Conservation (phyloP, 1,139 yeast species). For the Debaryomyces sp. region DNA sequence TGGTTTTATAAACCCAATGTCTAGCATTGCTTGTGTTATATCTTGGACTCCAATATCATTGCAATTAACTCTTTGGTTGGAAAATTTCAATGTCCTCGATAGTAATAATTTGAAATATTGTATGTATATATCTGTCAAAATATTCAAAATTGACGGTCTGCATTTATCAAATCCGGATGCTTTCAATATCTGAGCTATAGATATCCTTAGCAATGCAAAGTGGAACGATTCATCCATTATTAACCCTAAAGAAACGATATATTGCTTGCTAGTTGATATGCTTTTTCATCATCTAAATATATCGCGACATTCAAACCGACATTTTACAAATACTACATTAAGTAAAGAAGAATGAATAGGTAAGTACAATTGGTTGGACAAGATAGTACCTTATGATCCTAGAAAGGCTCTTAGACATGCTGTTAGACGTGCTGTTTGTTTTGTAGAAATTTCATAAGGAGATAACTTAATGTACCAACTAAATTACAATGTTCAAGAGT, state of each 20-base stretch:
- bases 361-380: neutral
- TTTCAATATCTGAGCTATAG: conserved; percentile 67
- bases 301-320: conserved; percentile 3
- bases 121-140: conserved; percentile 63
- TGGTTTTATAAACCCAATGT: conserved; percentile 57
- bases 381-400: too few relatives aligned
- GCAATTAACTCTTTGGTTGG: conserved; percentile 15
- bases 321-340: neutral
- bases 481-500: neutral
- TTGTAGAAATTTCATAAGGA: neutral
- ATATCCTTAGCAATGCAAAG: conserved; percentile 60
- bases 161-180: conserved; percentile 76
- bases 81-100: conserved; percentile 36
- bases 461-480: too few relatives aligned
- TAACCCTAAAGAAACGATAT: neutral
- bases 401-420: neutral
- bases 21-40: conserved; percentile 60
- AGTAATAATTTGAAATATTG: conserved; percentile 55
- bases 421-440: neutral
- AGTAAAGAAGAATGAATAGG: neutral
- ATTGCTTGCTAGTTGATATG: neutral
- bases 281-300: neutral
- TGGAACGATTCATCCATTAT: conserved; percentile 47
- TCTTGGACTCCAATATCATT: conserved; percentile 53
- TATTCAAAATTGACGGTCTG: conserved; percentile 61